Conservation (phyloP, 352 stramenopile species). For the Blastocystis sp. region DNA sequence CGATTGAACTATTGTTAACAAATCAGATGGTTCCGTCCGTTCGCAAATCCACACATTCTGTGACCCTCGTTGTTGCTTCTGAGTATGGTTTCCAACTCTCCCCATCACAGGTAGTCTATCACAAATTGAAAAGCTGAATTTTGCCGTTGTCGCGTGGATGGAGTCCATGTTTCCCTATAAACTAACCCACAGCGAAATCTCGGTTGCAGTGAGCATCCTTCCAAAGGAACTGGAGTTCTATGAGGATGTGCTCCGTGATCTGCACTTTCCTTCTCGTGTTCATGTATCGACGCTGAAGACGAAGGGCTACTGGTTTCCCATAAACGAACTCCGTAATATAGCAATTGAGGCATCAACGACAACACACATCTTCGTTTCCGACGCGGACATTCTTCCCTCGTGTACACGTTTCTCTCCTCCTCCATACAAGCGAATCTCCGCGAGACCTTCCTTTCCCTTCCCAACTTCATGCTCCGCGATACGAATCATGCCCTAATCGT, state of each 20-base stretch:
- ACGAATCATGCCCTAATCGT: background rate
- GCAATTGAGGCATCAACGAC: background rate
- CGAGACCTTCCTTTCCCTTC: background rate
- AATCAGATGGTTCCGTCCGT: background rate
- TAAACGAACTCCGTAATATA: slow-evolving; percentile 35
- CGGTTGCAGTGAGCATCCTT: background rate
- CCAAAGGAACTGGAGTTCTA: background rate
- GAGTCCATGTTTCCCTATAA: background rate
- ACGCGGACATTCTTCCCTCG: slow-evolving; percentile 30
- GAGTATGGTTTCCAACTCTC: background rate
- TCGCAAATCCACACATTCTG: background rate
- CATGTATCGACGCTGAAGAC: background rate
- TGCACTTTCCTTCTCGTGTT: slow-evolving; percentile 29
- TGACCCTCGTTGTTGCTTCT: background rate
- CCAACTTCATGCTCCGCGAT: background rate
- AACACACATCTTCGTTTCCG: background rate
- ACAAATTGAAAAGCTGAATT: background rate
- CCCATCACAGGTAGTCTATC: background rate
- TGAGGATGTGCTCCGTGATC: background rate
- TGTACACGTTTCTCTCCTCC: background rate
- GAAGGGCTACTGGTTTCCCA: background rate
- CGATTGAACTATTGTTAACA: background rate
- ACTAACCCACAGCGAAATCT: background rate
- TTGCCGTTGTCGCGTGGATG: background rate
- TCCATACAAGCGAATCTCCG: background rate